These are phyloP conservation scores for Acacia concinna DNA, from an alignment of 331 rosid genomes.

Conservation along the genomic window DNA sequence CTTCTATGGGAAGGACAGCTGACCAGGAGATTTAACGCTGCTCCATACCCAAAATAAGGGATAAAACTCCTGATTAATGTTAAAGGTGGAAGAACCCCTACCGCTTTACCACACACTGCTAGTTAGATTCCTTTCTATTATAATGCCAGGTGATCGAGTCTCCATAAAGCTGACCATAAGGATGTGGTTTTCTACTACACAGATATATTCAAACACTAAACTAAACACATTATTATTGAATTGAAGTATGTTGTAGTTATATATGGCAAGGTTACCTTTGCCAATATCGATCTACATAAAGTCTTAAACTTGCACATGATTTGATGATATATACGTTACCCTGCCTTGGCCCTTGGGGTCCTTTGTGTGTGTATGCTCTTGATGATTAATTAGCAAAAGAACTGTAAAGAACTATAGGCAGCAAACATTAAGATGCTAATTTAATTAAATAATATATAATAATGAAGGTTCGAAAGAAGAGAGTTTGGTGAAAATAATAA, in stretches of 20 bases:
- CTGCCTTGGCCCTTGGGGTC: neutral
- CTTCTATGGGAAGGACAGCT: too few species aligned
- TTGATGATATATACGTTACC: neutral
- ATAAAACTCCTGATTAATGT: too few species aligned
- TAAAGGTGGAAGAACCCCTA: too few species aligned
- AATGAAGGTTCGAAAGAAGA: neutral
- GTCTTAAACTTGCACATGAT: neutral
- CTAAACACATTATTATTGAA: neutral
- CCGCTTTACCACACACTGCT: too few species aligned
- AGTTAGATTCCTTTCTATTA: constrained; percentile 59
- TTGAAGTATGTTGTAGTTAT: neutral
- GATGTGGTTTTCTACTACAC: constrained; percentile 24
- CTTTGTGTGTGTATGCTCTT: neutral
- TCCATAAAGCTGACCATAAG: neutral
- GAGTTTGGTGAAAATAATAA: constrained; percentile 10
- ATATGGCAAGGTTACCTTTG: neutral
- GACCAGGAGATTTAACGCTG: too few species aligned
- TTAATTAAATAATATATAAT: neutral
- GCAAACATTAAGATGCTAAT: neutral
- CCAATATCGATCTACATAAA: neutral
- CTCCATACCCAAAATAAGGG: too few species aligned
- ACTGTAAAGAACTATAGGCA: neutral
- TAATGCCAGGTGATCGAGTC: constrained; percentile 51
- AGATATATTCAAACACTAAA: neutral
- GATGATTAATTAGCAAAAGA: neutral